Evolutionary conservation across 495 filamentous ascomycete genomes (phyloP).

Genomic region (Pseudevernia furfuracea): DNA sequence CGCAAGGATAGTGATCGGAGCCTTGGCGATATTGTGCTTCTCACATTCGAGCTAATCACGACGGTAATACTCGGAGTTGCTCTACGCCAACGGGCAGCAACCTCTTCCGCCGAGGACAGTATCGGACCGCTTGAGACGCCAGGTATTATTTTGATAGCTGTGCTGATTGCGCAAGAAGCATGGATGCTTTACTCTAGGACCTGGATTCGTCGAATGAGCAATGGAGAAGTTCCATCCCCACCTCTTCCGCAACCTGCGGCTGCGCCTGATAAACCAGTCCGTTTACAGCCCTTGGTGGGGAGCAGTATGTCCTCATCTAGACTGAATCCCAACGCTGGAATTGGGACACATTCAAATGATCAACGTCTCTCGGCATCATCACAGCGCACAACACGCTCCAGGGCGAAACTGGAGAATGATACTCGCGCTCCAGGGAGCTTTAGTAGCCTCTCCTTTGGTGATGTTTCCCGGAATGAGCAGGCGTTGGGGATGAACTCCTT

Average conservation of each 20-base stretch:
- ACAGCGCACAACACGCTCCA: background rate
- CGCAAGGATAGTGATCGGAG: conserved; percentile 39
- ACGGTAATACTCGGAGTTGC: conserved; percentile 23
- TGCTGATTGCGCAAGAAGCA: background rate
- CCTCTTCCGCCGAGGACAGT: background rate
- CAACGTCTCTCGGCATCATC: background rate
- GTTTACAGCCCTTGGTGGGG: background rate
- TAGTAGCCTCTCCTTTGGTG: conserved; percentile 8
- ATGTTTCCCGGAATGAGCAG: background rate
- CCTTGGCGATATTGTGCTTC: conserved; percentile 40
- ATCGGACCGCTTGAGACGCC: conserved; percentile 1
- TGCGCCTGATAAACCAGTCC: background rate
- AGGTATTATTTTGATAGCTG: background rate
- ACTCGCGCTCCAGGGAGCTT: conserved; percentile 13
- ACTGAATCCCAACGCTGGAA: background rate
- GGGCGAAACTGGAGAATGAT: background rate
- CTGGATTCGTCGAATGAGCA: background rate
- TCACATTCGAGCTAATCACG: conserved; percentile 36
- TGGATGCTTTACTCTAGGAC: background rate
- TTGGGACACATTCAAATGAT: background rate
- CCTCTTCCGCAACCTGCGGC: background rate
- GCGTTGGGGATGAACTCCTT: background rate
- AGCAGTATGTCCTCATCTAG: conserved; percentile 1
- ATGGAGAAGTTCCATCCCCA: background rate
- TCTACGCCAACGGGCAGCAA: background rate